Percentiles rank a stretch among this genome's conserved stretches.
These are phyloP conservation scores for Colletotrichum sp. DNA, from an alignment of 2,329 filamentous ascomycete genomes.

Conservation along the genomic window DNA sequence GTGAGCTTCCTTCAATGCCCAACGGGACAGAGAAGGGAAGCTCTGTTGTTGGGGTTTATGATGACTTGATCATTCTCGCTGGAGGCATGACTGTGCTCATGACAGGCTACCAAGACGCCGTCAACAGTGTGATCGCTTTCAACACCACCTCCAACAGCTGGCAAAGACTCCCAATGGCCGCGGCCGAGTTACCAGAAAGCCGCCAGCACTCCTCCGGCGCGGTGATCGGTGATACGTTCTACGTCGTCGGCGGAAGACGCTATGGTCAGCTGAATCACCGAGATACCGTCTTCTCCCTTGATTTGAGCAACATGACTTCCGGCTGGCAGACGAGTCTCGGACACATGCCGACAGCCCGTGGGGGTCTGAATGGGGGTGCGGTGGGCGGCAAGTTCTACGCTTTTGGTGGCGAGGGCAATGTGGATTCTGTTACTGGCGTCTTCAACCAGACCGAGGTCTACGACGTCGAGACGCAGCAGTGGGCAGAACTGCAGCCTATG, in stretches of 20 bases:
- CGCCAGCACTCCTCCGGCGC: constrained; percentile 35
- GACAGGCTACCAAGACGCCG: constrained; percentile 26
- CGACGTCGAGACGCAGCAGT: not conserved
- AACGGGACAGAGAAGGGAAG: constrained; percentile 32
- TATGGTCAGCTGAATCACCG: constrained; percentile 33
- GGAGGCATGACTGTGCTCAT: constrained; percentile 37
- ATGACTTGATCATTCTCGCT: constrained; percentile 37
- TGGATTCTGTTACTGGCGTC: constrained; percentile 13
- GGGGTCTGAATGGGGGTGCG: constrained; percentile 33
- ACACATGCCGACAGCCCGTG: constrained; percentile 41
- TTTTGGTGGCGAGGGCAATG: constrained; percentile 43
- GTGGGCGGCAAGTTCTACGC: constrained; percentile 34
- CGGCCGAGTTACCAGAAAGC: constrained; percentile 32
- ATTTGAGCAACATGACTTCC: constrained; percentile 28
- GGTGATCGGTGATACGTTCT: constrained; percentile 36
- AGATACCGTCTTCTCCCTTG: constrained; percentile 38
- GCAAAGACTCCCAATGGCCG: constrained; percentile 28
- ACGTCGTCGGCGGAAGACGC: constrained; percentile 39
- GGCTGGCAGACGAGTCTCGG: constrained; percentile 32
- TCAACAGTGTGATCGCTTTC: constrained; percentile 34
- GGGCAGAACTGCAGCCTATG: not conserved
- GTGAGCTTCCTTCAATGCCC: constrained; percentile 29
- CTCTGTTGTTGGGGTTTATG: constrained; percentile 34
- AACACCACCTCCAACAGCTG: constrained; percentile 31
- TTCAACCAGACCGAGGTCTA: constrained; percentile 1